phyloP scores from a whole-genome alignment of 768 basidiomycete species.

The Pulveroboletus ravenelii region DNA sequence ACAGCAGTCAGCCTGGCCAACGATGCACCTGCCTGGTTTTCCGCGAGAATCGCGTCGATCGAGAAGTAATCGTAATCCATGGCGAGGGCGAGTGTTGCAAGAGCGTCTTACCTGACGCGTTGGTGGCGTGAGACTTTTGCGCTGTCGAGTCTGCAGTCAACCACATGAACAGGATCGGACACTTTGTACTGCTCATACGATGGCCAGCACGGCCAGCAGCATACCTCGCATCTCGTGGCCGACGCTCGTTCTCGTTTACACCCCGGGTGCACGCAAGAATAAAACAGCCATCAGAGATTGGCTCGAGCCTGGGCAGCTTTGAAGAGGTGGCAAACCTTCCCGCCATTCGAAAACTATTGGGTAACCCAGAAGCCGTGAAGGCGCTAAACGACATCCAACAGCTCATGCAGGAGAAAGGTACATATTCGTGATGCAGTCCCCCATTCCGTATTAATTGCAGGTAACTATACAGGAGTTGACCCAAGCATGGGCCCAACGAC shows the following conservation, averaged over 20 bases:
- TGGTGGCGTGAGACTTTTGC: conserved; percentile 14
- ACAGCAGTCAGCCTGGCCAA: not conserved
- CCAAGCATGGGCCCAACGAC: conserved; percentile 42
- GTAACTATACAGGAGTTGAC: conserved; percentile 42
- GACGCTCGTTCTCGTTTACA: conserved; percentile 31
- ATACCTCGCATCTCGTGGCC: conserved; percentile 8
- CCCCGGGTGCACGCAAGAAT: conserved; percentile 26
- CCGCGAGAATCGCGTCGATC: conserved; percentile 84
- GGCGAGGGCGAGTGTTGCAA: not conserved
- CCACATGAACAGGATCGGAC: conserved; percentile 24
- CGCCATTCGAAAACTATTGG: conserved; percentile 43
- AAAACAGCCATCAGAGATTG: conserved; percentile 26
- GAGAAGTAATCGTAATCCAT: conserved; percentile 96
- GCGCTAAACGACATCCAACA: conserved; percentile 43
- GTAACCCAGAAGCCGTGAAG: conserved; percentile 46
- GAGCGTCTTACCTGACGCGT: conserved; percentile 16
- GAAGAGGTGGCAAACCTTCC: conserved; percentile 37
- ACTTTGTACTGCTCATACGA: conserved; percentile 10
- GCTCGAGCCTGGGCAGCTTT: conserved; percentile 38
- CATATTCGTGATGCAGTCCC: conserved; percentile 4
- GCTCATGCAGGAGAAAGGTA: conserved; percentile 47
- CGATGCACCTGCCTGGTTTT: conserved; percentile 63
- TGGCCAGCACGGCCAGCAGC: conserved; percentile 13
- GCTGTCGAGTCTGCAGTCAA: not conserved
- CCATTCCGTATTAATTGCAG: not conserved